Conservation (phyloP, 495 filamentous ascomycete genomes). For the Aspergillus avenaceus region DNA sequence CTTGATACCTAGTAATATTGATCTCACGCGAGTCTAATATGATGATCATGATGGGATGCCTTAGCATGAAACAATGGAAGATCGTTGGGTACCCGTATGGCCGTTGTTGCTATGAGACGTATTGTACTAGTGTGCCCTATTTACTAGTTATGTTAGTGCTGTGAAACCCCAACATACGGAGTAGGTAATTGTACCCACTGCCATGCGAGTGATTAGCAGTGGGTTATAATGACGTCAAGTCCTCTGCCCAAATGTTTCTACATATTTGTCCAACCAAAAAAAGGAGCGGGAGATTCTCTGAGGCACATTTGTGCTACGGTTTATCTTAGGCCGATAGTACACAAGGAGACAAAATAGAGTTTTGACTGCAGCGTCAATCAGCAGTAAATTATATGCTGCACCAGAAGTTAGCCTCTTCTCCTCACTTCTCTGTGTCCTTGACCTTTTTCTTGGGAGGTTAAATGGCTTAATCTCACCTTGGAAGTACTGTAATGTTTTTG, state of each 20-base stretch:
- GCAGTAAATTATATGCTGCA: conserved; percentile 8
- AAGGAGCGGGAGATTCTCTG: no score
- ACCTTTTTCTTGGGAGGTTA: background rate
- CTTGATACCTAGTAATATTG: no score
- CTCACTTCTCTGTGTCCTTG: conserved; percentile 9
- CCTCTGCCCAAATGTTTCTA: no score
- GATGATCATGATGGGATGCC: background rate
- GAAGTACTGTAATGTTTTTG: background rate
- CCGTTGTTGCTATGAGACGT: background rate
- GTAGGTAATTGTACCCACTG: background rate
- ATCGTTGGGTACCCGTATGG: background rate
- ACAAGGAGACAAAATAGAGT: conserved; percentile 5
- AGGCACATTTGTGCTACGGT: background rate
- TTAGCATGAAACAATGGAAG: background rate
- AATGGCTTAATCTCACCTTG: background rate
- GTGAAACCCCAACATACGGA: background rate
- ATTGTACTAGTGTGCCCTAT: no score
- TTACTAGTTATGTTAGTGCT: background rate
- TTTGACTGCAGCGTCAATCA: conserved; percentile 8
- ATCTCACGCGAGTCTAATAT: no score
- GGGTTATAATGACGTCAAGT: background rate
- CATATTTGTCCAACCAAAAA: background rate
- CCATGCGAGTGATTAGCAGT: background rate
- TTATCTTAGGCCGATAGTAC: background rate
- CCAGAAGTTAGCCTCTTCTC: conserved; percentile 7